Percentiles rank a stretch among this genome's conserved stretches.
phyloP scores from a whole-genome alignment of 305 asterid species.

The Fraxinus dipetala region DNA sequence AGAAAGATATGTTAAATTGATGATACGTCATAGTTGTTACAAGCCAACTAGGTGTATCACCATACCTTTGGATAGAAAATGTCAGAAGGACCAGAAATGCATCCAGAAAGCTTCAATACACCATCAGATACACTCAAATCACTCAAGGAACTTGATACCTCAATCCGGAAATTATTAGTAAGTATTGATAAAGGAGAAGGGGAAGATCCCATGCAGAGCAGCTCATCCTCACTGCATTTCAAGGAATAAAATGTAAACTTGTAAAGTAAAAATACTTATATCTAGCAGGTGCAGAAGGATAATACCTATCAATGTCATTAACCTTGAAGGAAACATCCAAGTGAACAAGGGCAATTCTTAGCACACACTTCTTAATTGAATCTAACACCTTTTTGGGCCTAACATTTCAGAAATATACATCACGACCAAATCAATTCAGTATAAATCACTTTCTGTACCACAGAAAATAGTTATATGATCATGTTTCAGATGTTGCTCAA shows the following conservation, averaged over 20 bases:
- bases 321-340: constrained; percentile 63
- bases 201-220: constrained; percentile 60
- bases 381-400: constrained; percentile 83
- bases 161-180: constrained; percentile 67
- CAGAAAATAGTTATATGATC: constrained; percentile 15
- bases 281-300: constrained; percentile 26
- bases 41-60: constrained; percentile 6
- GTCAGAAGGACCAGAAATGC: constrained; percentile 66
- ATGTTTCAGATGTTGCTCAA: constrained; percentile 6
- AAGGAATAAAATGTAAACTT: constrained; percentile 23
- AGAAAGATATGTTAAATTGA: constrained; percentile 15
- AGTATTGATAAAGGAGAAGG: constrained; percentile 68
- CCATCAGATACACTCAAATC: constrained; percentile 52
- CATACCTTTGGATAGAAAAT: constrained; percentile 64
- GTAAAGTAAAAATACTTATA: constrained; percentile 9
- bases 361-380: constrained; percentile 65
- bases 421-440: constrained; percentile 30
- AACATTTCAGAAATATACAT: constrained; percentile 30
- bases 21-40: constrained; percentile 15
- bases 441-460: neutral
- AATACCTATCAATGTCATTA: constrained; percentile 72
- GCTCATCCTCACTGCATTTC: constrained; percentile 61
- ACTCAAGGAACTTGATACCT: constrained; percentile 39
- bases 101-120: constrained; percentile 69
- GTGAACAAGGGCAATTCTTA: constrained; percentile 78